phyloP scores from a whole-genome alignment of 805 yeast species.

The Wickerhamomyces silvicola region DNA sequence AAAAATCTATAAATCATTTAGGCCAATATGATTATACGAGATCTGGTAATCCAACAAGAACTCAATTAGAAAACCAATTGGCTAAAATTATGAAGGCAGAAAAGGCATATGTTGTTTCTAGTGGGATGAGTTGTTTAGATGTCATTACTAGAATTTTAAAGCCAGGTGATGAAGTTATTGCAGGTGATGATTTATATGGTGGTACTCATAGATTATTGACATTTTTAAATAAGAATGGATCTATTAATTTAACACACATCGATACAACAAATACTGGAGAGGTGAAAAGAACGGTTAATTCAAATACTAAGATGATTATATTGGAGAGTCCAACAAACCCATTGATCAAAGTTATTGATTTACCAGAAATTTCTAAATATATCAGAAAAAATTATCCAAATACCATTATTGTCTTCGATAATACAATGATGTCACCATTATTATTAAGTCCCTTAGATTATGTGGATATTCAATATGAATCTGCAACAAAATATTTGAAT shows the following conservation, averaged over 20 bases:
- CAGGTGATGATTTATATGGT: slow-evolving; percentile 93
- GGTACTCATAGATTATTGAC: slow-evolving; percentile 86
- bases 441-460: slow-evolving; percentile 78
- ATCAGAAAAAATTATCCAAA: slow-evolving; percentile 67
- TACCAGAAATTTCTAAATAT: slow-evolving; percentile 54
- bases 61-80: slow-evolving; percentile 69
- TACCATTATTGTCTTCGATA: slow-evolving; percentile 77
- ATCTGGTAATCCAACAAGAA: slow-evolving; percentile 91
- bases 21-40: slow-evolving; percentile 85
- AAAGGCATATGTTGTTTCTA: slow-evolving; percentile 72
- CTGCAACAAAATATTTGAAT: slow-evolving; percentile 86
- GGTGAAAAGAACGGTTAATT: slow-evolving; percentile 49
- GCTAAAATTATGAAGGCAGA: slow-evolving; percentile 75
- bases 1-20: slow-evolving; percentile 61
- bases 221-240: slow-evolving; percentile 56
- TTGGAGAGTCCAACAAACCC: slow-evolving; percentile 95
- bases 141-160: slow-evolving; percentile 65
- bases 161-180: slow-evolving; percentile 88
- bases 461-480: slow-evolving; percentile 87
- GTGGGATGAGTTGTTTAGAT: slow-evolving; percentile 92
- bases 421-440: slow-evolving; percentile 95
- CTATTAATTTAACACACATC: slow-evolving; percentile 62
- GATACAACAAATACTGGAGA: slow-evolving; percentile 72
- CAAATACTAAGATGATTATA: slow-evolving; percentile 67
- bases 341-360: slow-evolving; percentile 78